phyloP scores from a whole-genome alignment of 2,329 filamentous ascomycete species.

The Massarina eburnea region DNA sequence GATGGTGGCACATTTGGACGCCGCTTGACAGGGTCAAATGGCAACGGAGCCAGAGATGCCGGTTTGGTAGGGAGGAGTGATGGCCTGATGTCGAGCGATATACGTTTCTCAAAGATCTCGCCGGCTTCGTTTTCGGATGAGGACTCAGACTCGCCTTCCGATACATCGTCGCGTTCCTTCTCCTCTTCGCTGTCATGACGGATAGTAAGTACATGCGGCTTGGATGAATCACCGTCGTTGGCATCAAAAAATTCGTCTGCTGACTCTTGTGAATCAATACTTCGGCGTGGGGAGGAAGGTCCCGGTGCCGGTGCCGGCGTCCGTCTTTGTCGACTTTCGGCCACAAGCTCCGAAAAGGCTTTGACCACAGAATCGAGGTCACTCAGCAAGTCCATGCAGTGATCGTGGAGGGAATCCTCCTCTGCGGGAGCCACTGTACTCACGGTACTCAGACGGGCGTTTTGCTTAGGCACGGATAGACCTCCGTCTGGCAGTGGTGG shows the following conservation, averaged over 20 bases:
- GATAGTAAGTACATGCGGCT: conserved; percentile 73
- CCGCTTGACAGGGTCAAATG: conserved; percentile 68
- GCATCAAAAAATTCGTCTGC: conserved; percentile 96
- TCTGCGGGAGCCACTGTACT: conserved; percentile 44
- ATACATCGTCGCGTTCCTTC: conserved; percentile 46
- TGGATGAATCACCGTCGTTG: conserved; percentile 52
- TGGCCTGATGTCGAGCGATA: conserved; percentile 39
- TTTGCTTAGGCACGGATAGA: conserved; percentile 41
- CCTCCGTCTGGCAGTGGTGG: conserved; percentile 29
- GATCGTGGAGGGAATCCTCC: conserved; percentile 72
- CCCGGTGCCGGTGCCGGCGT: conserved; percentile 52
- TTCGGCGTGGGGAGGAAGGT: conserved; percentile 58
- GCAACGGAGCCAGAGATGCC: conserved; percentile 75
- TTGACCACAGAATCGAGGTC: conserved; percentile 82
- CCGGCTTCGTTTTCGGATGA: conserved; percentile 59
- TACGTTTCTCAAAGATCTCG: conserved; percentile 43
- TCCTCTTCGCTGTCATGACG: conserved; percentile 63
- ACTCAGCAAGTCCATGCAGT: conserved; percentile 78
- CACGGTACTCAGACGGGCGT: conserved; percentile 17
- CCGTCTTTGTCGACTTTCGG: conserved; percentile 77
- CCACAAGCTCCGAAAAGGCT: conserved; percentile 77
- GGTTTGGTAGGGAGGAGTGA: conserved; percentile 73
- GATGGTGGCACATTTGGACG: conserved; percentile 72
- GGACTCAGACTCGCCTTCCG: conserved; percentile 62
- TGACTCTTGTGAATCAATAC: conserved; percentile 74